Evolutionary conservation across 805 yeast species (phyloP).

Genomic region (Wickerhamomyces bovis): DNA sequence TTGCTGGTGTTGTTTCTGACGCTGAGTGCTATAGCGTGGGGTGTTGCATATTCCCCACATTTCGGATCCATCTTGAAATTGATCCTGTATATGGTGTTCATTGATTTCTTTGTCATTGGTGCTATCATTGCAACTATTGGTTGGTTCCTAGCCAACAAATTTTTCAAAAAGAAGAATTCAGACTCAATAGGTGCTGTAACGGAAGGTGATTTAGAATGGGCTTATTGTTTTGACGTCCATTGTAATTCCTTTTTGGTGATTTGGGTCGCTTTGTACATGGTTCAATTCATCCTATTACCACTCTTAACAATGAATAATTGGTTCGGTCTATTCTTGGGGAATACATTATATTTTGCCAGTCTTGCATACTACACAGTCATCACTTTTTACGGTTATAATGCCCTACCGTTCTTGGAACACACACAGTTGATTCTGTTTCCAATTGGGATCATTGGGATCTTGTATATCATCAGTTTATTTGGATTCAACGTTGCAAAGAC

Average conservation of each 20-base stretch:
- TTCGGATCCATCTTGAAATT: slow-evolving; percentile 56
- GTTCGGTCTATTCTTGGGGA: slow-evolving; percentile 68
- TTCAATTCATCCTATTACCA: slow-evolving; percentile 74
- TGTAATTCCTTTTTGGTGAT: slow-evolving; percentile 82
- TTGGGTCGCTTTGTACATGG: slow-evolving; percentile 68
- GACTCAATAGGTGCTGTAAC: slow-evolving; percentile 24
- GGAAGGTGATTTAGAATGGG: slow-evolving; percentile 72
- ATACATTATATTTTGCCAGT: slow-evolving; percentile 69
- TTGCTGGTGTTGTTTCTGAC: slow-evolving; percentile 60
- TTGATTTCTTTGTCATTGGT: slow-evolving; percentile 76
- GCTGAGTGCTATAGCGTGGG: slow-evolving; percentile 85
- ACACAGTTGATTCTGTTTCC: slow-evolving; percentile 61
- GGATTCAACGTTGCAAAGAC: slow-evolving; percentile 70
- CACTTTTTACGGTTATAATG: slow-evolving; percentile 84
- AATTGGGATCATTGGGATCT: slow-evolving; percentile 49
- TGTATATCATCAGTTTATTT: slow-evolving; percentile 55
- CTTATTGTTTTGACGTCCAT: slow-evolving; percentile 90
- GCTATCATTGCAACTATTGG: slow-evolving; percentile 60
- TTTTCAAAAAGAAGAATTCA: slow-evolving; percentile 40
- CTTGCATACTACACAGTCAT: slow-evolving; percentile 70
- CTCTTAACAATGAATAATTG: slow-evolving; percentile 58
- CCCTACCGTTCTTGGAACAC: slow-evolving; percentile 59
- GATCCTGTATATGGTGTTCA: slow-evolving; percentile 74
- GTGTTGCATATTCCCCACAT: slow-evolving; percentile 68
- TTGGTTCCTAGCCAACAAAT: slow-evolving; percentile 66